These are phyloP conservation scores for Phytopythium boreale DNA, from an alignment of 352 stramenopile genomes.

Conservation along the genomic window DNA sequence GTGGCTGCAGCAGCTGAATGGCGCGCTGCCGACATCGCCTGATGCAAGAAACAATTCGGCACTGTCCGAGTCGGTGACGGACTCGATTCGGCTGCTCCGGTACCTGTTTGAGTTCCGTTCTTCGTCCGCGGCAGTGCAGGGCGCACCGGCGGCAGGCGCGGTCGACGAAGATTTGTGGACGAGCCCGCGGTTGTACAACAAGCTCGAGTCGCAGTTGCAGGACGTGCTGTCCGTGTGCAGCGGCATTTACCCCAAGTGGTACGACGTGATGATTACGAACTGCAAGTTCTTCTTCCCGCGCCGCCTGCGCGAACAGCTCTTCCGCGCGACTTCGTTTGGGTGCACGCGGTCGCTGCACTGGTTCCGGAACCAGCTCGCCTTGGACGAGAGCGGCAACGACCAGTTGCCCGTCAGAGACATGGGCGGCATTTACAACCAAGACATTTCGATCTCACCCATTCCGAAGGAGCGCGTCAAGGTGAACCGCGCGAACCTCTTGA, in stretches of 20 bases:
- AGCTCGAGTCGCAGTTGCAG: constrained; percentile 74
- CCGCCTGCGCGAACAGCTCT: constrained; percentile 65
- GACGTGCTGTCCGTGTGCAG: constrained; percentile 83
- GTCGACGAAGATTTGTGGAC: constrained; percentile 55
- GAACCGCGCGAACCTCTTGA: constrained; percentile 66
- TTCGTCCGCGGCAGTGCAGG: constrained; percentile 5
- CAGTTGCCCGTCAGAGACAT: constrained; percentile 10
- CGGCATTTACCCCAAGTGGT: constrained; percentile 81
- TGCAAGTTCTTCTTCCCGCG: constrained; percentile 84
- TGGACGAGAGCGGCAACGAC: constrained; percentile 33
- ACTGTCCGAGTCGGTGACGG: constrained; percentile 32
- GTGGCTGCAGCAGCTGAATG: constrained; percentile 17
- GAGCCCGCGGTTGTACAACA: constrained; percentile 75
- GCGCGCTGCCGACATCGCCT: neutral
- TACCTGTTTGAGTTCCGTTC: constrained; percentile 55
- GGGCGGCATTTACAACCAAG: constrained; percentile 64
- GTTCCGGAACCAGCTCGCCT: constrained; percentile 67
- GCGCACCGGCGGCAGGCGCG: neutral
- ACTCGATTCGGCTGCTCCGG: constrained; percentile 48
- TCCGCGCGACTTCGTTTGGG: constrained; percentile 76
- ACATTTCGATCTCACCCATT: constrained; percentile 80
- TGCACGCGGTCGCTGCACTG: constrained; percentile 79
- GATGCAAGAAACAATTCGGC: neutral
- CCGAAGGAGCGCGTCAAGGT: constrained; percentile 87
- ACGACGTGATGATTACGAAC: constrained; percentile 63